These are phyloP conservation scores for Plasmodium vivax DNA, from an alignment of 169 alveolate species.

Conservation along the genomic window DNA sequence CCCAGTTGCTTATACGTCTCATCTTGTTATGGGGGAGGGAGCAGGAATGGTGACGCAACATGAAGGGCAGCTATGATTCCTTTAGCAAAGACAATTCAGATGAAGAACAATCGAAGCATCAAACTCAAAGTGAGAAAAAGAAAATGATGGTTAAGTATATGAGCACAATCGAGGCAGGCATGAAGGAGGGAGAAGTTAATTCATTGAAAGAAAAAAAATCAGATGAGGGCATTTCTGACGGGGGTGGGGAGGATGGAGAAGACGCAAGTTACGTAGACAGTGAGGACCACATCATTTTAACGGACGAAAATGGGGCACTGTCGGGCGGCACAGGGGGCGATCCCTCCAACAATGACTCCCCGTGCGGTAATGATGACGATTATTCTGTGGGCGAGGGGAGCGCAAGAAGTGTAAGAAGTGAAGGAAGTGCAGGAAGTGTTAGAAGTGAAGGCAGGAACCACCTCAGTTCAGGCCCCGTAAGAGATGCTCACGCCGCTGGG, in stretches of 20 bases:
- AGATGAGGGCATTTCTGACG: slow-evolving; percentile 6
- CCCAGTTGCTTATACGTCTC: background rate
- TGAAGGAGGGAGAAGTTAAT: slow-evolving; percentile 18
- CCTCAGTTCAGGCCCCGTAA: slow-evolving; percentile 7
- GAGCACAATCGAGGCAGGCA: slow-evolving; percentile 21
- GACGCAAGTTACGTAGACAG: slow-evolving; percentile 33
- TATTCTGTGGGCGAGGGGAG: background rate
- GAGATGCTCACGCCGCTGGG: background rate
- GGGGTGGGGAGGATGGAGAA: background rate
- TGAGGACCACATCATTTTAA: slow-evolving; percentile 42
- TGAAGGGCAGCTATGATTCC: slow-evolving; percentile 21
- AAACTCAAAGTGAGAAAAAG: slow-evolving; percentile 7
- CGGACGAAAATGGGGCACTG: background rate
- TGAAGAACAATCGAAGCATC: slow-evolving; percentile 5
- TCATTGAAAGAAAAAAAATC: background rate
- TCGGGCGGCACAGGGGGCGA: background rate
- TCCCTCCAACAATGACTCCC: background rate
- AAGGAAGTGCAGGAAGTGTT: too few species aligned
- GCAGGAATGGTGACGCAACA: background rate
- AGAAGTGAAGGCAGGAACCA: background rate
- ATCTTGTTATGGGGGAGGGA: background rate
- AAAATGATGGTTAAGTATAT: slow-evolving; percentile 38
- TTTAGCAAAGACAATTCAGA: slow-evolving; percentile 8
- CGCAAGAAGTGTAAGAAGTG: background rate
- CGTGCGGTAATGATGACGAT: background rate